Conservation (phyloP, 2,329 filamentous ascomycete genomes). For the Penicillium sp. region DNA sequence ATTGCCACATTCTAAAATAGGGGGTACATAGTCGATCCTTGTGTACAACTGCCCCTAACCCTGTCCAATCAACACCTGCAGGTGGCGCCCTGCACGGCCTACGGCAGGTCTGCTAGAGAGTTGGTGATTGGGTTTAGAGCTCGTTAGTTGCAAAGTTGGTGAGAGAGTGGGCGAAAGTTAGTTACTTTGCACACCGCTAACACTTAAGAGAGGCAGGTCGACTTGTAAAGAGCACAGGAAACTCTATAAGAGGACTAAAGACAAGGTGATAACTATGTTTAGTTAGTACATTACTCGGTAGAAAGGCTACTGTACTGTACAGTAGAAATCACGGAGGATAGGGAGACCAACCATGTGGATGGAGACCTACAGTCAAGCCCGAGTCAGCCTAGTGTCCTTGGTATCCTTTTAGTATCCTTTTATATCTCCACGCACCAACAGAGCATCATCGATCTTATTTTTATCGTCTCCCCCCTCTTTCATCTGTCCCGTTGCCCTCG, state of each 20-base stretch:
- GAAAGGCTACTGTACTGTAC: too few relatives aligned
- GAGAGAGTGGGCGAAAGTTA: background rate
- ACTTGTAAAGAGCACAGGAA: background rate
- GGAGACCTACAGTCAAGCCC: background rate
- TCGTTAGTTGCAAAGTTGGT: background rate
- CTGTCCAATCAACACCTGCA: slow-evolving; percentile 23
- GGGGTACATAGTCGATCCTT: slow-evolving; percentile 16
- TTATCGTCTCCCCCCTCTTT: slow-evolving; percentile 14
- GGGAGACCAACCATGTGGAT: background rate
- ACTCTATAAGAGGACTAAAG: background rate
- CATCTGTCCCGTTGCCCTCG: slow-evolving; percentile 1
- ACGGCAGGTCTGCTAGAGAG: background rate
- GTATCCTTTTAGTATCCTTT: too few relatives aligned
- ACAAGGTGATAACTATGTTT: background rate
- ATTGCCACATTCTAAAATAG: slow-evolving; percentile 3
- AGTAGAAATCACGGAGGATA: background rate
- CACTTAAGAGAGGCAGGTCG: background rate
- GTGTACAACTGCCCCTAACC: slow-evolving; percentile 8
- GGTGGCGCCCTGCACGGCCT: slow-evolving; percentile 24
- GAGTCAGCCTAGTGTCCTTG: slow-evolving; percentile 1
- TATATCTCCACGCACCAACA: slow-evolving; percentile 3
- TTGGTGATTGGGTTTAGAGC: background rate
- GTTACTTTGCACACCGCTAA: background rate
- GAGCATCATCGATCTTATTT: slow-evolving; percentile 31
- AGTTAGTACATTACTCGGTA: background rate